These are phyloP conservation scores for Talaromyces sp. DNA, from an alignment of 2,329 filamentous ascomycete species.

Conservation along the genomic window DNA sequence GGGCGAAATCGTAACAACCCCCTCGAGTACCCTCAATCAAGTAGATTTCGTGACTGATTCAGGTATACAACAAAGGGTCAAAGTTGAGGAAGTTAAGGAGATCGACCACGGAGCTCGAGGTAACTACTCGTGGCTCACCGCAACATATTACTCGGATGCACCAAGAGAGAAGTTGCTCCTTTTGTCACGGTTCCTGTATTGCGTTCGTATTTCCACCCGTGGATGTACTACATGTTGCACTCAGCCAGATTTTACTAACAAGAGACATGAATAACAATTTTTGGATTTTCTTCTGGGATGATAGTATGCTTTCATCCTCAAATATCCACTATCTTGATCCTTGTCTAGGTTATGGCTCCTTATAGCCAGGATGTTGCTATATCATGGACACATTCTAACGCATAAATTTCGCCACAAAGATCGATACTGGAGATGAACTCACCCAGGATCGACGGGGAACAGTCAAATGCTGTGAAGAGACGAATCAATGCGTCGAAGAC, in stretches of 20 bases:
- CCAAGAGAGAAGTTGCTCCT: conserved; percentile 8
- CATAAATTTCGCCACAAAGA: not conserved
- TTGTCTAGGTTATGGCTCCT: not conserved
- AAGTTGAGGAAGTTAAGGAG: conserved; percentile 4
- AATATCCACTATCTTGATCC: not conserved
- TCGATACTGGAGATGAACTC: conserved; percentile 1
- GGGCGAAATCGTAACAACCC: not conserved
- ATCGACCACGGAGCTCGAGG: conserved; percentile 4
- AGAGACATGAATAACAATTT: not conserved
- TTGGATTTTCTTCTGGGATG: conserved; percentile 11
- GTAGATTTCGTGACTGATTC: not conserved
- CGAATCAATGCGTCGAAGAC: conserved; percentile 8
- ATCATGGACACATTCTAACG: not conserved
- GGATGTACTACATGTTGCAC: not conserved
- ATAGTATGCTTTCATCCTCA: not conserved
- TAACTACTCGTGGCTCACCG: not conserved
- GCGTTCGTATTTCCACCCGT: not conserved
- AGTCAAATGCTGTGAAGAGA: conserved; percentile 6
- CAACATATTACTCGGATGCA: conserved; percentile 9
- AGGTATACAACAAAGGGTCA: not conserved
- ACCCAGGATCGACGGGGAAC: conserved; percentile 6
- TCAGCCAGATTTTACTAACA: not conserved
- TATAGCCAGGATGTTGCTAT: not conserved
- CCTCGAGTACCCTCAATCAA: not conserved
- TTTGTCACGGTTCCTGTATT: conserved; percentile 5